phyloP scores from a whole-genome alignment of 2,329 filamentous ascomycete species.

The Clathrospora elynae region DNA sequence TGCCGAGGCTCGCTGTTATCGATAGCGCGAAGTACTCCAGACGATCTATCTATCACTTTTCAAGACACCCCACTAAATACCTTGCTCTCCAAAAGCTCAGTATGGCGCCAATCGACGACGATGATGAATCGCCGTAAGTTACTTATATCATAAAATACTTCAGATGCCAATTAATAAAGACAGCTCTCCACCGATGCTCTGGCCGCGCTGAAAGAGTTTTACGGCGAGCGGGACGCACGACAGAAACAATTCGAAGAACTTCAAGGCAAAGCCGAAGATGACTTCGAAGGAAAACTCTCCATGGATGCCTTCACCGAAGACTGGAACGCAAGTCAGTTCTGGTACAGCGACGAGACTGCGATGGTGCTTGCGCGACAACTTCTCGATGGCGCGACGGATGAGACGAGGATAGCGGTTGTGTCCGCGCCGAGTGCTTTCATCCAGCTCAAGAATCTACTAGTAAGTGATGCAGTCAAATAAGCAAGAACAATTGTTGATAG shows the following conservation, averaged over 20 bases:
- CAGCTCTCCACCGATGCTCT: slow-evolving; percentile 70
- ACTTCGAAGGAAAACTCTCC: slow-evolving; percentile 54
- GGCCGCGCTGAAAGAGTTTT: slow-evolving; percentile 73
- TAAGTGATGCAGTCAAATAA: slow-evolving; percentile 45
- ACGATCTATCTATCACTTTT: slow-evolving; percentile 30
- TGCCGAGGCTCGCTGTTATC: slow-evolving; percentile 38
- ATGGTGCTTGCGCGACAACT: slow-evolving; percentile 66
- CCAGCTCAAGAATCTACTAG: slow-evolving; percentile 72
- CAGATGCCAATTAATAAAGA: slow-evolving; percentile 49
- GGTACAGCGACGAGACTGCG: slow-evolving; percentile 78
- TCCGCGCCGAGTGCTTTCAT: slow-evolving; percentile 80
- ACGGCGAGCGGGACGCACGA: slow-evolving; percentile 70
- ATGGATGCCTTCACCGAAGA: slow-evolving; percentile 79
- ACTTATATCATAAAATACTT: not conserved
- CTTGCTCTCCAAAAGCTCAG: slow-evolving; percentile 9
- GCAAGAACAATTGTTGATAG: not conserved
- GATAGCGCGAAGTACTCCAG: slow-evolving; percentile 24
- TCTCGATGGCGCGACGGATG: slow-evolving; percentile 62
- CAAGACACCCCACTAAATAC: slow-evolving; percentile 20
- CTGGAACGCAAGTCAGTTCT: slow-evolving; percentile 85
- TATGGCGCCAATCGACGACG: slow-evolving; percentile 37
- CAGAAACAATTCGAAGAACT: slow-evolving; percentile 71
- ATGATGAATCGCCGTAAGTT: slow-evolving; percentile 46
- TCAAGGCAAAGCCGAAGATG: slow-evolving; percentile 64
- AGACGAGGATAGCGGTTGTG: slow-evolving; percentile 69